Evolutionary conservation across 257 asterid species (phyloP).

Genomic region (Avicennia marina): DNA sequence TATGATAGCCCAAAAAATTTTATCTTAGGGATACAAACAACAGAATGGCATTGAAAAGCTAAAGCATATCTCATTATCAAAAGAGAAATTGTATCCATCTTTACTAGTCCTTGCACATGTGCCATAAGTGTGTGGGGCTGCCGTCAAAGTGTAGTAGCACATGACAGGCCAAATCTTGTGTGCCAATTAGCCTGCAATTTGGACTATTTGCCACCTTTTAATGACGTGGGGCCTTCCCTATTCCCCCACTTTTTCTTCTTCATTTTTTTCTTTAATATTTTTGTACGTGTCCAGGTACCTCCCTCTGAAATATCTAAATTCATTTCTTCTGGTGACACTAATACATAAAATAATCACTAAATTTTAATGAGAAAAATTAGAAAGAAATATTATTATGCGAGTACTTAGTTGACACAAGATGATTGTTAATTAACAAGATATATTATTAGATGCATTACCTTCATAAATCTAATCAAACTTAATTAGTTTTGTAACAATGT

Average conservation of each 20-base stretch:
- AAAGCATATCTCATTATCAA: conserved; percentile 15
- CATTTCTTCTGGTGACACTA: no score
- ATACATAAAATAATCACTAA: no score
- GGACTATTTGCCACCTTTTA: conserved; percentile 22
- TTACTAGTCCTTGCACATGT: conserved; percentile 30
- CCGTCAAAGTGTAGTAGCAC: conserved; percentile 17
- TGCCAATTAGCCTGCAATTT: conserved; percentile 26
- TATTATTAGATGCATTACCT: no score
- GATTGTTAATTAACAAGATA: no score
- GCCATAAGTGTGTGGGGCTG: conserved; percentile 34
- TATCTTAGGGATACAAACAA: background rate
- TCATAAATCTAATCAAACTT: no score
- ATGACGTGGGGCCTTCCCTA: conserved; percentile 9
- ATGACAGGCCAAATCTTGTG: conserved; percentile 29
- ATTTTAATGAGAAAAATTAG: no score
- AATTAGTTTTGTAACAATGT: no score
- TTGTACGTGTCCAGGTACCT: background rate
- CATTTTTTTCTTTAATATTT: background rate
- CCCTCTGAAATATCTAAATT: background rate
- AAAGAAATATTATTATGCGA: no score
- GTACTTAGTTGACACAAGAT: no score
- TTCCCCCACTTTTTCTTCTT: background rate
- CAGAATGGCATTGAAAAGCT: conserved; percentile 9
- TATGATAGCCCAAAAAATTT: conserved; percentile 1
- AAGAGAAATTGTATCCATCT: conserved; percentile 15